These are phyloP conservation scores for Ephemerocybe angulata DNA, from an alignment of 768 basidiomycete genomes.

Conservation along the genomic window DNA sequence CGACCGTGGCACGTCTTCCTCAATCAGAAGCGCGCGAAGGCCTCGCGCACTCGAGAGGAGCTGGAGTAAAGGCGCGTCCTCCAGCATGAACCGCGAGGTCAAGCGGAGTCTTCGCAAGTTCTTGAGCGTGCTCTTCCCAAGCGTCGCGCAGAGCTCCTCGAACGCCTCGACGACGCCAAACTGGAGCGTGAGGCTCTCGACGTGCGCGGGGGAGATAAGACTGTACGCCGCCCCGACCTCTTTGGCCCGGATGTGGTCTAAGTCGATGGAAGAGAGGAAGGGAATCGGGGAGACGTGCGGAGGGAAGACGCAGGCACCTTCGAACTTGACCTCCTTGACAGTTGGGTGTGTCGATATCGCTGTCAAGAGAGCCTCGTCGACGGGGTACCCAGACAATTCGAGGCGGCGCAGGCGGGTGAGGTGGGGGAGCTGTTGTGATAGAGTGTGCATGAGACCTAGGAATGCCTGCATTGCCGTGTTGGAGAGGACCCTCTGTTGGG, in stretches of 20 bases:
- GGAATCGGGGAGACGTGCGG: neutral
- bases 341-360: neutral
- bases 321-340: neutral
- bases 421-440: neutral
- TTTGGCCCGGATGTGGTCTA: neutral
- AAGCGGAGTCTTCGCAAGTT: no score
- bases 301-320: neutral
- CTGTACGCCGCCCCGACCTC: neutral
- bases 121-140: no score
- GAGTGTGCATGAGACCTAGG: neutral
- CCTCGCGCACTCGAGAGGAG: no score
- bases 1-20: no score
- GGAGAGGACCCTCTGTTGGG: neutral
- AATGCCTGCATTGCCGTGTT: neutral
- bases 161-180: no score
- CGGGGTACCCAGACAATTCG: neutral
- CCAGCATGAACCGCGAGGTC: no score
- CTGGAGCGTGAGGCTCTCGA: neutral
- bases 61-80: no score
- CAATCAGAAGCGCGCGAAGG: no score
- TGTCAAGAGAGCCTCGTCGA: neutral
- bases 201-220: neutral
- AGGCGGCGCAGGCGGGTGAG: neutral
- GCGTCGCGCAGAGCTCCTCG: no score
- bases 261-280: neutral